Evolutionary conservation across 2,329 filamentous ascomycete genomes (phyloP).

Genomic region (Verticillium nonalfalfae): DNA sequence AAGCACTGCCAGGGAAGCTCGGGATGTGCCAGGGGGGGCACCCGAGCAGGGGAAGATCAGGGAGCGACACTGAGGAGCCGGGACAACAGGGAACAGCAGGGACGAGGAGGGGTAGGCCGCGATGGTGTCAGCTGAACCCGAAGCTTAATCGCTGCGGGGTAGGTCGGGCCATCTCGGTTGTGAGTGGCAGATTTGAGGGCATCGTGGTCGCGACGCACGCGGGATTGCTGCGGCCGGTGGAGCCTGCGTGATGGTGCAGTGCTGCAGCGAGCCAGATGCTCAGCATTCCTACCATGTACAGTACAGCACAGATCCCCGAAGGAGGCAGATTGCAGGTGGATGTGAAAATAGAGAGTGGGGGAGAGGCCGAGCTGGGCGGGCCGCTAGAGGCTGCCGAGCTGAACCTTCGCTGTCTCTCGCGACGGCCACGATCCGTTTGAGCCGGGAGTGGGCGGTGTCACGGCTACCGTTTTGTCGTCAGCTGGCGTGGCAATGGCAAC

Average conservation of each 20-base stretch:
- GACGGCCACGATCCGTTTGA: not conserved
- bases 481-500: no score
- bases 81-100: not conserved
- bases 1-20: not conserved
- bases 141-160: not conserved
- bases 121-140: not conserved
- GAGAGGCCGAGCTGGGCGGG: not conserved
- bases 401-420: not conserved
- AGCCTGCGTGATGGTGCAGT: no score
- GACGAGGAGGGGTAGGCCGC: not conserved
- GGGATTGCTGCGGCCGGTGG: not conserved
- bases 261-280: no score
- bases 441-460: not conserved
- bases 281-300: no score
- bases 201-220: not conserved
- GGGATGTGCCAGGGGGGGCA: not conserved
- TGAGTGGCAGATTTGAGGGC: not conserved
- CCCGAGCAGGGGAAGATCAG: not conserved
- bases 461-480: not conserved
- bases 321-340: not conserved
- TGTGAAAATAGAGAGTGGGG: not conserved
- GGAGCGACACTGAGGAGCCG: no score
- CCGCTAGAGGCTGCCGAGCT: not conserved
- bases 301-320: not conserved
- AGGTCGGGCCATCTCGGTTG: not conserved